Base-by-base conservation (phyloP, 2,329 filamentous ascomycete genomes). In the Pestalotiopsis fici region DNA sequence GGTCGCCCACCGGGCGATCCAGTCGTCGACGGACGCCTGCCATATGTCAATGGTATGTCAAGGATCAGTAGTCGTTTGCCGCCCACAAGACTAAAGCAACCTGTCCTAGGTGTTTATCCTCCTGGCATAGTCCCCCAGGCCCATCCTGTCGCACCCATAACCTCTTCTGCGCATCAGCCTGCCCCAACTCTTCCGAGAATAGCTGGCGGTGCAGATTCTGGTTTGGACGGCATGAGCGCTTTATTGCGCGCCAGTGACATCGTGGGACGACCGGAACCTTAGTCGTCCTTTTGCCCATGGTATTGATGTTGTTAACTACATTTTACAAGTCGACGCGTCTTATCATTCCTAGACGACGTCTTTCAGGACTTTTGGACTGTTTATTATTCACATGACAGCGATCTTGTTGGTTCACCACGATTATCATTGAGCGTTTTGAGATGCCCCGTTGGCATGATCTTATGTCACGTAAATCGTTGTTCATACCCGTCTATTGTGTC, bases 231-330 rank as follows among this genome's bases (percentile, higher is more conserved):
- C 2, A 87, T 90, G 78, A 88, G 82, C 68, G 88, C 88, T 6
- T 78, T 90, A 12, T 75, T 90, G 1, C 82, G 82, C 68, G 88
- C 88, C 11, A 87, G 87, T 37, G 87, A 90, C 71, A 86, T 90
- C 68, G 86, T 90, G 50, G 85, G 85, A 67, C 82, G 83, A 55
- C 78, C 81, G 64, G 59, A 68, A 37, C 28, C 47, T 27, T 59
- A 12, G 62, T 11, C 25, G n/a, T 23, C 27, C 6, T 25, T 15
- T 21, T 7, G 3, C 21, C 31, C 21, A 27, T 47, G 31, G 12
- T 35, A 39, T 60, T 27, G 57, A n/a, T n/a, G 57, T 35, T 35
- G 5, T 37, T 13, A 13, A 18, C n/a, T 12, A n/a, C 28, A 21
- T 12, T 60, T 23, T 21, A 21, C 28, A 1, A 6, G 28, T 60